Evolutionary conservation across 768 basidiomycete genomes (phyloP), one percentile per base, ranked within the genome.

Genomic region (Suillus placidus): DNA sequence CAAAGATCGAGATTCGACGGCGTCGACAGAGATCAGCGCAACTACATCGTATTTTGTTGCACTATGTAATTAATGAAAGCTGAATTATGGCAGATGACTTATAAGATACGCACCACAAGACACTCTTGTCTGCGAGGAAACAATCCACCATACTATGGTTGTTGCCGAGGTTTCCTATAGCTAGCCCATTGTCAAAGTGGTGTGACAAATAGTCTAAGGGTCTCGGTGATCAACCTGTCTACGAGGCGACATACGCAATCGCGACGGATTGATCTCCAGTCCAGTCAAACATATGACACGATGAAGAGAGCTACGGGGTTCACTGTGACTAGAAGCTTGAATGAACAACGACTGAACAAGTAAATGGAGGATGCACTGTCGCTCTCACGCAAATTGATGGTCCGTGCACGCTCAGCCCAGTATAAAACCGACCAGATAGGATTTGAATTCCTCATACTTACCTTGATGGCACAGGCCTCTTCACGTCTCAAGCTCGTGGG

Each of bases 391-490:
- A 34, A 55, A 20, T 55, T 20, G 12, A 34, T 73, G 74, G 74
- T 74, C 74, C 71, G 74, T 74, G 73, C 72, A 66, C 69, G 23
- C 3, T 26, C 20, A 12, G 6, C 4, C 6, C 3, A 55, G 3
- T 65, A 76, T 69, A 76, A 65, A 76, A 68, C 2, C 1, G 20
- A 32, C 13, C 20, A 8, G 12, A 45, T 61, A 63, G 13, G 2
- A 1, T 0, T 0, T 0, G 0, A 20, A 5, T 18, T 67, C 65
- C 38, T 81, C 81, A 85, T 85, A 85, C 84, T 85, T 85, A 86
- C 85, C 84, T 86, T 86, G 85, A 86, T 85, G 85, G 85, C 82
- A 84, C 76, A 79, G 69, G 77, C 78, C 74, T 82, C 78, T 85
- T 87, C 85, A 85, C 0, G 62, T 80, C 79, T 73, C 81, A 83